Percentiles rank a stretch among this genome's conserved stretches.
phyloP scores from a whole-genome alignment of 768 basidiomycete genomes.

The Kwoniella sp. region DNA sequence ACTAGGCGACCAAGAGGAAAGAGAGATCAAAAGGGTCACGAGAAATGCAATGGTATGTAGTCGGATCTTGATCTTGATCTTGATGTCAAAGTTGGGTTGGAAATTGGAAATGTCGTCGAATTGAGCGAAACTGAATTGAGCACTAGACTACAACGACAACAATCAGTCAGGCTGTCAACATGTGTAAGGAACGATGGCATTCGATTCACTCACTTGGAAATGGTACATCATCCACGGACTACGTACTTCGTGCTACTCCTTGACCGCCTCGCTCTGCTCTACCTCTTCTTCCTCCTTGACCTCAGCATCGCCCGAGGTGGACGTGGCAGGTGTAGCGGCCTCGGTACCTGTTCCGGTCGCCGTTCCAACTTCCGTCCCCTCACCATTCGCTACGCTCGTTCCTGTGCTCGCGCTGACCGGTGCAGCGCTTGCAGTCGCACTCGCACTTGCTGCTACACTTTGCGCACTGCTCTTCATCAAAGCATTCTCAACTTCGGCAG shows the following conservation, averaged over 20 bases:
- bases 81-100: no score
- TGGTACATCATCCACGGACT: no score
- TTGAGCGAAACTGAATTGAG: no score
- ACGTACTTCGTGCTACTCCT: background rate
- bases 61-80: no score
- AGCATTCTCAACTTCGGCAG: slow-evolving; percentile 37
- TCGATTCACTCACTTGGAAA: background rate
- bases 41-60: no score
- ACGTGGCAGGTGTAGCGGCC: background rate
- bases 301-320: background rate
- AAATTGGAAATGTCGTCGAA: no score
- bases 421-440: slow-evolving; percentile 10
- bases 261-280: background rate
- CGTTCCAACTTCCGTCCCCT: background rate
- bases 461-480: slow-evolving; percentile 38
- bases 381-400: background rate
- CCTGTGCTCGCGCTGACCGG: background rate
- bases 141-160: no score
- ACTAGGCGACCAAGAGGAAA: no score
- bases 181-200: no score
- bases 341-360: background rate
- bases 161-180: no score
- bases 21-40: no score
- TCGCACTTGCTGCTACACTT: slow-evolving; percentile 12
- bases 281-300: background rate